Percentiles rank a stretch among this genome's conserved stretches.
Evolutionary conservation across 495 filamentous ascomycete genomes (phyloP).

Genomic region (Neurospora sp.): DNA sequence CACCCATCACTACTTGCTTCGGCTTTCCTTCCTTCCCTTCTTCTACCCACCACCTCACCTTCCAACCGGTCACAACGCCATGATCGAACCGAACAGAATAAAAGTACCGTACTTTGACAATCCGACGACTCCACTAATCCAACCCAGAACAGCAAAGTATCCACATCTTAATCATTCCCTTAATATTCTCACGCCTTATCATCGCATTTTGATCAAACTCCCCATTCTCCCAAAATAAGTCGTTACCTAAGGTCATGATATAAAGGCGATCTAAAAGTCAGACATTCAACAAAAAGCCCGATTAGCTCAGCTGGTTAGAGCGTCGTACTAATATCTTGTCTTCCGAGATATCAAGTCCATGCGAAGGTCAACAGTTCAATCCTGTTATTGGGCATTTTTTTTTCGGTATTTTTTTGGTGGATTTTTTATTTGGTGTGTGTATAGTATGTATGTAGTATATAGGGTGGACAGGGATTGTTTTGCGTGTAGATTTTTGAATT

Average conservation of each 20-base stretch:
- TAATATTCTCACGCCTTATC: too few species aligned
- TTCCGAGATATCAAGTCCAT: too few species aligned
- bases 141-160: not conserved
- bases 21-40: not conserved
- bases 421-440: too few species aligned
- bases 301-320: not conserved
- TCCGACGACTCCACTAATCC: not conserved
- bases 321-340: not conserved
- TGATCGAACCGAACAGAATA: not conserved
- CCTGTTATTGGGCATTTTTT: not conserved
- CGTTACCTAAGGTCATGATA: accelerated
- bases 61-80: not conserved
- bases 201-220: not conserved
- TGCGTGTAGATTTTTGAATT: too few species aligned
- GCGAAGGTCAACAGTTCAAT: not conserved
- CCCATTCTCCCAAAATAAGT: not conserved
- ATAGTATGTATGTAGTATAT: too few species aligned
- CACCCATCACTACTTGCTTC: not conserved
- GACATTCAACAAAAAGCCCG: not conserved
- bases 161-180: not conserved
- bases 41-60: not conserved
- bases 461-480: too few species aligned
- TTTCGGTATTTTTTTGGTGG: not conserved
- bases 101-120: not conserved
- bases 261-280: not conserved